A percentile compares a stretch with the other conserved stretches of the same genome.
These are phyloP conservation scores for Acanthamoeba royreba DNA, from an alignment of 208 protist species.

Conservation along the genomic window DNA sequence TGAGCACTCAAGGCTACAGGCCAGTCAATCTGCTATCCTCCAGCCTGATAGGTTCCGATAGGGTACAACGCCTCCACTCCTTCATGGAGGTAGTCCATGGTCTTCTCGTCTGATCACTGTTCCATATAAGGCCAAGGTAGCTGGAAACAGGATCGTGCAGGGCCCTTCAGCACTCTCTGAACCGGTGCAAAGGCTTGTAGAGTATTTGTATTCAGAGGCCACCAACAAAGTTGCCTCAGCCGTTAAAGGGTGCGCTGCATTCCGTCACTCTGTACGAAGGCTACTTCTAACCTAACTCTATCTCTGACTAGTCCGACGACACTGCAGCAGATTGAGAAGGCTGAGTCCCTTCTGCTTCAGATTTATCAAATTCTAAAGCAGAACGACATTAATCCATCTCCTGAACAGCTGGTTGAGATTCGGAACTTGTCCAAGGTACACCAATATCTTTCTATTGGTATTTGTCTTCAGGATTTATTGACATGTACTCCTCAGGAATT, in stretches of 20 bases:
- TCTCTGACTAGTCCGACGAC: neutral
- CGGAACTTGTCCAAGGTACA: neutral
- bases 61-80: neutral
- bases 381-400: neutral
- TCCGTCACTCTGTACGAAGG: neutral
- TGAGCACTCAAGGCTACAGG: neutral
- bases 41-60: neutral
- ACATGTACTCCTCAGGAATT: neutral
- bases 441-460: neutral
- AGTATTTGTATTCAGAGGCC: neutral
- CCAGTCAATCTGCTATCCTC: neutral
- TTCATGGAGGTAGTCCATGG: neutral
- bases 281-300: neutral
- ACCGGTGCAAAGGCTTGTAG: neutral
- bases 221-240: neutral
- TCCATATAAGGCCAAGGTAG: neutral
- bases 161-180: neutral
- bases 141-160: neutral
- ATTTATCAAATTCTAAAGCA: neutral
- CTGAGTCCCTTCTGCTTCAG: neutral
- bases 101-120: neutral
- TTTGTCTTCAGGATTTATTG: neutral
- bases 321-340: conserved; percentile 1
- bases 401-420: neutral
- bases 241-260: neutral